Evolutionary conservation across 148 eudicot species (phyloP).

Genomic region (Chenopodium formosanum): DNA sequence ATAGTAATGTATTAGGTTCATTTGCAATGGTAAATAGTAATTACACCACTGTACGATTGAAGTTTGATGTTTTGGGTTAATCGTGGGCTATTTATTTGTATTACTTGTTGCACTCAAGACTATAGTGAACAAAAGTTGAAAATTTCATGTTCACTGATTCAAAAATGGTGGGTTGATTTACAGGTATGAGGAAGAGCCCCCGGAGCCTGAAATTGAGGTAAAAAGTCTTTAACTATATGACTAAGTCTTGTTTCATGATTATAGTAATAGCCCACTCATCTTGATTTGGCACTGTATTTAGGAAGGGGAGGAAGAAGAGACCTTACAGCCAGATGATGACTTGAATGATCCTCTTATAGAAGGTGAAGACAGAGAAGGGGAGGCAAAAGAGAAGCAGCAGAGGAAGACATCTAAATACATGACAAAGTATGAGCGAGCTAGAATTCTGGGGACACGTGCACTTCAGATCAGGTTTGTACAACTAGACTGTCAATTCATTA

Average conservation of each 20-base stretch:
- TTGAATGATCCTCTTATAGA: constrained; percentile 60
- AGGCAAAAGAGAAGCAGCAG: constrained; percentile 52
- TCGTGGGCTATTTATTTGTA: not conserved
- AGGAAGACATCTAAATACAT: constrained; percentile 86
- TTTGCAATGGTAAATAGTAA: not conserved
- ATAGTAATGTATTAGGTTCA: not conserved
- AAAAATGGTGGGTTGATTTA: not conserved
- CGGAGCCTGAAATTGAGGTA: constrained; percentile 49
- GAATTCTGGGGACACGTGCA: constrained; percentile 64
- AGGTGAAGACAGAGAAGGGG: constrained; percentile 61
- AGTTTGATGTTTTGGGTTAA: not conserved
- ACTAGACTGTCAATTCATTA: not conserved
- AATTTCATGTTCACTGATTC: not conserved
- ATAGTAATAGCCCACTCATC: not conserved
- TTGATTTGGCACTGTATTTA: constrained; percentile 14
- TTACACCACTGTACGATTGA: not conserved
- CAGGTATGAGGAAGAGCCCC: constrained; percentile 57
- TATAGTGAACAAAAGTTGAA: not conserved
- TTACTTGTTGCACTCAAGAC: too few species aligned
- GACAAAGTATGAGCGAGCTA: constrained; percentile 66
- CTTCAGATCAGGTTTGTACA: constrained; percentile 55
- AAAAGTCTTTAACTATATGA: not conserved
- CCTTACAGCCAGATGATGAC: constrained; percentile 57
- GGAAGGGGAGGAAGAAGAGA: constrained; percentile 70
- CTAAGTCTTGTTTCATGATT: not conserved